phyloP scores from a whole-genome alignment of 2,329 filamentous ascomycete genomes.

The Neonectria punicea region DNA sequence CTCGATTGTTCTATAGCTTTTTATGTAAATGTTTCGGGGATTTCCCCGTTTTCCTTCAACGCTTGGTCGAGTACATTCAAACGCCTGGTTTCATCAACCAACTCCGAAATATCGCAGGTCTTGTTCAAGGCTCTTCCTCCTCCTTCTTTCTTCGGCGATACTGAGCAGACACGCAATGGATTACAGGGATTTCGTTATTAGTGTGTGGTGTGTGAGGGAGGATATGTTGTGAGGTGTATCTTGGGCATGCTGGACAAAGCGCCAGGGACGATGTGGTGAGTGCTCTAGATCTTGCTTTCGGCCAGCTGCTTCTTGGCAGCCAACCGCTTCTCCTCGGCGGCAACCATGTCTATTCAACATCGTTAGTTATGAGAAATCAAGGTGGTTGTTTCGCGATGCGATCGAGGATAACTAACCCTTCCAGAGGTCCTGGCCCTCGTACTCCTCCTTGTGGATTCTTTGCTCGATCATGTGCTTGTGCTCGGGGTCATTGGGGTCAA shows the following conservation, averaged over 20 bases:
- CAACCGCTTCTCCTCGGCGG: conserved; percentile 75
- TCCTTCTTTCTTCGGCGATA: not conserved
- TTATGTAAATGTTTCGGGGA: not conserved
- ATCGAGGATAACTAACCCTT: conserved; percentile 67
- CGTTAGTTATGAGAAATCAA: conserved; percentile 21
- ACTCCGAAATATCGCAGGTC: conserved; percentile 2
- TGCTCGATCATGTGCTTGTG: conserved; percentile 88
- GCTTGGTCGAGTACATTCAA: conserved; percentile 2
- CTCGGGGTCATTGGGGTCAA: conserved; percentile 84
- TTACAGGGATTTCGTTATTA: conserved; percentile 1
- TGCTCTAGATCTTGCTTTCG: conserved; percentile 37
- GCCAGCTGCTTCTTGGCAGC: conserved; percentile 50
- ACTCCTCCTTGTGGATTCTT: conserved; percentile 86
- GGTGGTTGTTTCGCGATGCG: too few relatives aligned
- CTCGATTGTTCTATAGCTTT: conserved; percentile 4
- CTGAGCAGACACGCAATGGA: not conserved
- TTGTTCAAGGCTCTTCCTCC: not conserved
- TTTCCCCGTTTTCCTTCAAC: not conserved
- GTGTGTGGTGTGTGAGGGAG: conserved; percentile 3
- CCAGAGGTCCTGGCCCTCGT: conserved; percentile 93
- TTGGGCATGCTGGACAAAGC: not conserved
- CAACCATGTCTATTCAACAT: conserved; percentile 75
- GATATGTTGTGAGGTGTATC: not conserved
- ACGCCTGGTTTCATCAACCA: conserved; percentile 3
- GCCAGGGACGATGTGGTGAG: not conserved